phyloP scores from a whole-genome alignment of 306 rosid species.

The Quercus bicolor region DNA sequence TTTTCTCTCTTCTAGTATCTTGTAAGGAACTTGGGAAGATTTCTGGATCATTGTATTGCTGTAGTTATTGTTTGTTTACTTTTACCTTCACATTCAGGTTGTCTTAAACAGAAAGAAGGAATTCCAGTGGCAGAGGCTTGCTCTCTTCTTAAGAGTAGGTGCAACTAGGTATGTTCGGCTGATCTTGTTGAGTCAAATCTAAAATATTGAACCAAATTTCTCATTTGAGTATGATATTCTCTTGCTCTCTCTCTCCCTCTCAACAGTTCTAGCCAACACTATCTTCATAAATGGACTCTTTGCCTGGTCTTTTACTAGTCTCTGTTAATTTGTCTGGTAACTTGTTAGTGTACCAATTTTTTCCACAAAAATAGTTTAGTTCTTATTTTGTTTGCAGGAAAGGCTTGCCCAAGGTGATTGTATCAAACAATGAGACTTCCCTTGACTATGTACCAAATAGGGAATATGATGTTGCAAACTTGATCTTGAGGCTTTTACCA shows the following conservation, averaged over 20 bases:
- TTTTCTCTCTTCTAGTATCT: neutral
- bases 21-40: neutral
- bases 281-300: conserved; percentile 7
- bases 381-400: conserved; percentile 55
- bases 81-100: conserved; percentile 46
- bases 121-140: conserved; percentile 84
- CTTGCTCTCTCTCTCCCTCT: neutral
- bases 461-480: conserved; percentile 53
- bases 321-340: conserved; percentile 11
- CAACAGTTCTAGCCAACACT: neutral
- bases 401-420: conserved; percentile 48
- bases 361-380: conserved; percentile 2
- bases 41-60: neutral
- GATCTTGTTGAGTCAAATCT: conserved; percentile 1
- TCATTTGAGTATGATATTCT: neutral
- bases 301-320: conserved; percentile 14
- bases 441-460: conserved; percentile 27
- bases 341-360: neutral
- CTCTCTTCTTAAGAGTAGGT: conserved; percentile 77
- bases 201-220: neutral
- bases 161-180: conserved; percentile 60
- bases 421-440: conserved; percentile 44
- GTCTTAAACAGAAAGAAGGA: conserved; percentile 78
- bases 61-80: neutral
- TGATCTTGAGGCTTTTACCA: conserved; percentile 67